Conservation (phyloP, 768 basidiomycete genomes). For the Hygrophorus pudorinus region DNA sequence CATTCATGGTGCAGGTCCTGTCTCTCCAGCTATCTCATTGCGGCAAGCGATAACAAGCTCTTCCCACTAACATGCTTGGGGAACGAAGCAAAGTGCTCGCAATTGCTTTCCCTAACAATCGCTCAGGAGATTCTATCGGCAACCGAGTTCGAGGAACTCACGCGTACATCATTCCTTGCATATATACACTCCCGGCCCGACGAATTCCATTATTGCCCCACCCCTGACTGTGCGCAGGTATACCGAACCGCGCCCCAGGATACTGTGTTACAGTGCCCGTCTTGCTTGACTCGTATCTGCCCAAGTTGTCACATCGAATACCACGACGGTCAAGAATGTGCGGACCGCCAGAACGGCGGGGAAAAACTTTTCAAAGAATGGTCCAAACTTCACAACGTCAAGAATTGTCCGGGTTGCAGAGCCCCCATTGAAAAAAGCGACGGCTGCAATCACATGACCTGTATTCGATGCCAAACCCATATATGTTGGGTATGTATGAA, state of each 20-base stretch:
- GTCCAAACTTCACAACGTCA: constrained; percentile 54
- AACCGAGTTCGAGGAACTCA: constrained; percentile 42
- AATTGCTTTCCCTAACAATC: constrained; percentile 42
- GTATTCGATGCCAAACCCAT: constrained; percentile 62
- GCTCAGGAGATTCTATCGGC: constrained; percentile 42
- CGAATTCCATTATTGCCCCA: constrained; percentile 69
- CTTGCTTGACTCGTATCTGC: constrained; percentile 47
- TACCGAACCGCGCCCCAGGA: constrained; percentile 46
- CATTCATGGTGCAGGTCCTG: constrained; percentile 64
- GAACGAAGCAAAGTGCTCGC: constrained; percentile 45
- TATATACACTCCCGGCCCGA: constrained; percentile 49
- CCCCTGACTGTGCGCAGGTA: constrained; percentile 67
- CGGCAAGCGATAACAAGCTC: constrained; percentile 42
- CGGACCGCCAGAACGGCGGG: constrained; percentile 39
- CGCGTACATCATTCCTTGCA: constrained; percentile 49
- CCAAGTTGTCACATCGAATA: constrained; percentile 39
- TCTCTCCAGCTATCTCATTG: constrained; percentile 44
- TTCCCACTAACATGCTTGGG: constrained; percentile 75
- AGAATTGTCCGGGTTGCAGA: constrained; percentile 66
- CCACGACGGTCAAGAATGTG: constrained; percentile 63
- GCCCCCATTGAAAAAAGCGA: constrained; percentile 60
- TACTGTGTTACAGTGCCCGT: constrained; percentile 42
- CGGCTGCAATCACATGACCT: constrained; percentile 83
- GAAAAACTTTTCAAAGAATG: constrained; percentile 55
- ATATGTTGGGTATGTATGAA: constrained; percentile 73